A percentile compares a stretch with the other conserved stretches of the same genome.
Evolutionary conservation across 371 early-diverging fungal species (phyloP).

Genomic region (Mucor irregularis): DNA sequence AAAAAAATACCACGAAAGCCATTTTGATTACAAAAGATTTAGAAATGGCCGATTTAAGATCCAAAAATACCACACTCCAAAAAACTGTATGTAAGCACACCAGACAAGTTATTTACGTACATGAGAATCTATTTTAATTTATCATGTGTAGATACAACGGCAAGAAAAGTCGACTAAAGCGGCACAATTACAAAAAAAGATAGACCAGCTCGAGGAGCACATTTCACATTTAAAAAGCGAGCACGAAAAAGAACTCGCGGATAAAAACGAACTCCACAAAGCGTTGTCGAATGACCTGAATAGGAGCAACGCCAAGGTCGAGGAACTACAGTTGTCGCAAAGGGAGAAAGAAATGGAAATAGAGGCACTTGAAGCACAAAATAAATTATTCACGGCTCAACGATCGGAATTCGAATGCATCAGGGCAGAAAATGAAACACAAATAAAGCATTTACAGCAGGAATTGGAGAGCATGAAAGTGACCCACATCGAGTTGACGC

Average conservation of each 20-base stretch:
- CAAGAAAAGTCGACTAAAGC: constrained; percentile 31
- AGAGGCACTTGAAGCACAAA: constrained; percentile 10
- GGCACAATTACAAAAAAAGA: constrained; percentile 27
- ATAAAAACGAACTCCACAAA: constrained; percentile 22
- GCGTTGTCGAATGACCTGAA: constrained; percentile 7
- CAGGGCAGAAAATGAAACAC: constrained; percentile 3
- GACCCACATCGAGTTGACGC: background rate
- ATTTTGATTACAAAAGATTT: constrained; percentile 20
- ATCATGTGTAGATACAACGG: constrained; percentile 23
- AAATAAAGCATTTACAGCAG: constrained; percentile 6
- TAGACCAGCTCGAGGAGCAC: constrained; percentile 29
- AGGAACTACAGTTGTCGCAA: too few species aligned
- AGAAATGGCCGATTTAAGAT: constrained; percentile 37
- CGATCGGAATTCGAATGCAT: constrained; percentile 3
- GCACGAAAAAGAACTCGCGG: constrained; percentile 5
- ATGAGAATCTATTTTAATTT: background rate
- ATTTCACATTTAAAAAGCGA: constrained; percentile 3
- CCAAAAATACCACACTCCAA: constrained; percentile 31
- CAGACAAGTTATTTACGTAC: background rate
- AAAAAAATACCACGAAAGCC: constrained; percentile 26
- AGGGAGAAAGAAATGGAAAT: background rate
- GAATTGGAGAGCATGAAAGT: background rate
- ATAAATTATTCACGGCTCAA: background rate
- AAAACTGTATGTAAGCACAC: constrained; percentile 23
- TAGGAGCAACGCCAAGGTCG: background rate